Evolutionary conservation across 2,329 filamentous ascomycete species (phyloP).

Genomic region (Colletotrichum siamense): DNA sequence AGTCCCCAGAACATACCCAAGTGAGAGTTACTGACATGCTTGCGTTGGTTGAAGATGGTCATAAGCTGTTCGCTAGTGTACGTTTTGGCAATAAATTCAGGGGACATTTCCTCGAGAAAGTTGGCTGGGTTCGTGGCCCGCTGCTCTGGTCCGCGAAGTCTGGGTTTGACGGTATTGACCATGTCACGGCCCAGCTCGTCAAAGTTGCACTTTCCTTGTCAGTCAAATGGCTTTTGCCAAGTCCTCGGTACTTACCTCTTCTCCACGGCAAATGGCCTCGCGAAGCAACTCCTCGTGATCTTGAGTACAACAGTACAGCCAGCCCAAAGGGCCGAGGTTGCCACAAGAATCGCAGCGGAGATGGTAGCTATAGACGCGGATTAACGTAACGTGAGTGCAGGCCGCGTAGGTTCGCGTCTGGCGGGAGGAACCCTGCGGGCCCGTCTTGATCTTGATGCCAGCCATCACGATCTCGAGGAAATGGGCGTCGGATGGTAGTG

Average conservation of each 20-base stretch:
- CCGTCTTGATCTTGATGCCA: conserved; percentile 5
- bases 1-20: too few relatives aligned
- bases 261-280: conserved; percentile 37
- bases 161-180: conserved; percentile 35
- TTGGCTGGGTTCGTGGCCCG: conserved; percentile 45
- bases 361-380: conserved; percentile 62
- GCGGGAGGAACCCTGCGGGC: background rate
- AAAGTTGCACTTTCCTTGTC: conserved; percentile 32
- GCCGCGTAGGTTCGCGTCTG: background rate
- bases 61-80: conserved; percentile 55
- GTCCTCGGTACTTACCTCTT: conserved; percentile 24
- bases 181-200: conserved; percentile 39
- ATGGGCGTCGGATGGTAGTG: background rate
- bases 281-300: conserved; percentile 53
- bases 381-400: conserved; percentile 75
- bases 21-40: conserved; percentile 42
- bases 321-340: conserved; percentile 64
- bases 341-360: conserved; percentile 65
- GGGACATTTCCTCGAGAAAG: conserved; percentile 49
- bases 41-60: conserved; percentile 54
- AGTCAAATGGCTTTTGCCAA: conserved; percentile 19
- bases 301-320: conserved; percentile 76
- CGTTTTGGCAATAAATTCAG: conserved; percentile 39
- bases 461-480: background rate
- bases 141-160: conserved; percentile 44